phyloP scores from a whole-genome alignment of 148 eudicot species.

The Vaccinium corymbosum region DNA sequence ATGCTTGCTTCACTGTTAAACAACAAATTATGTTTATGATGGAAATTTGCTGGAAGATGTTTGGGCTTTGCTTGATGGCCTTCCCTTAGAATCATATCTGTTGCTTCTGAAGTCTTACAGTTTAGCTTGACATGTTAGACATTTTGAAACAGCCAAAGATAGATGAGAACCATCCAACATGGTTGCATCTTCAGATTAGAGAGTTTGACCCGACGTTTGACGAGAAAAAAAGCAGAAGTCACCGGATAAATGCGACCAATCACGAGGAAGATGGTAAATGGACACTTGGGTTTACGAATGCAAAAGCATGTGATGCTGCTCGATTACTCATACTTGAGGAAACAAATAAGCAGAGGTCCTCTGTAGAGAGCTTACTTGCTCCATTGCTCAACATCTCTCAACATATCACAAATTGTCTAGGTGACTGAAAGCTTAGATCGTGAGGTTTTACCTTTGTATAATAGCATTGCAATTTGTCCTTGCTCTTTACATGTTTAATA shows the following conservation, averaged over 20 bases:
- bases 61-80: neutral
- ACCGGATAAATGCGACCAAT: conserved; percentile 16
- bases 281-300: conserved; percentile 48
- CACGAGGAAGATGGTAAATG: conserved; percentile 41
- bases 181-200: conserved; percentile 50
- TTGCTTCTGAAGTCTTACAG: conserved; percentile 2
- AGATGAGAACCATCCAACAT: conserved; percentile 39
- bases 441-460: neutral
- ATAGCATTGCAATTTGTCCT: neutral
- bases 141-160: conserved; percentile 33
- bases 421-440: conserved; percentile 24
- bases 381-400: conserved; percentile 35
- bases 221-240: conserved; percentile 20
- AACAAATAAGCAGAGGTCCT: conserved; percentile 43
- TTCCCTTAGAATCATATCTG: neutral
- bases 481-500: neutral
- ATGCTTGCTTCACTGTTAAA: neutral
- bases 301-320: conserved; percentile 43
- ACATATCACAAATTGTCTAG: conserved; percentile 23
- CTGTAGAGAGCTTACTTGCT: conserved; percentile 40
- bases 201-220: conserved; percentile 30
- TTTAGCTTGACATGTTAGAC: neutral
- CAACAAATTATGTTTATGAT: neutral
- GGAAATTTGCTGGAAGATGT: conserved; percentile 2
- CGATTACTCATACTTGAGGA: conserved; percentile 36